Percentiles rank a stretch among this genome's conserved stretches.
Evolutionary conservation across 257 asterid species (phyloP).

Genomic region (Forsythia suspensa): DNA sequence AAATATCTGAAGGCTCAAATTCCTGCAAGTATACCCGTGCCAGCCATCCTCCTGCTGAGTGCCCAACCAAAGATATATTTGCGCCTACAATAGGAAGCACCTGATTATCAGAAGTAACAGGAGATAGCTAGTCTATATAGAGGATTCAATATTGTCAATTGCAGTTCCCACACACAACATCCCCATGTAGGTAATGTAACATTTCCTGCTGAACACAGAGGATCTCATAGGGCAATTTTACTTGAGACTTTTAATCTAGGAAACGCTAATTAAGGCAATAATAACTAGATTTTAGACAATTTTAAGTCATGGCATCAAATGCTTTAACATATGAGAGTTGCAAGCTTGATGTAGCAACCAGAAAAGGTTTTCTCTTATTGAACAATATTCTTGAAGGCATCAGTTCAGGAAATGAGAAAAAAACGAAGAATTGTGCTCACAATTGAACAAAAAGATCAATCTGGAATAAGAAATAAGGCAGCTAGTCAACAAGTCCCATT

Average conservation of each 20-base stretch:
- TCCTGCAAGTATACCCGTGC: conserved; percentile 91
- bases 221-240: conserved; percentile 20
- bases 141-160: not conserved
- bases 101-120: conserved; percentile 23
- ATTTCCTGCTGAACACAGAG: conserved; percentile 31
- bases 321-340: not conserved
- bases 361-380: not conserved
- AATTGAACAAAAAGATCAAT: not conserved
- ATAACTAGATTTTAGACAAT: conserved; percentile 2
- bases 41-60: conserved; percentile 99
- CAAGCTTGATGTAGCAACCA: not conserved
- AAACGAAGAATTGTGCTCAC: not conserved
- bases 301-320: not conserved
- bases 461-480: not conserved
- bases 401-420: not conserved
- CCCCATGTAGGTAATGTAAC: conserved; percentile 15
- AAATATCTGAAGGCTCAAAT: conserved; percentile 58
- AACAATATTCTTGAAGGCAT: not conserved
- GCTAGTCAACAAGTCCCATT: not conserved
- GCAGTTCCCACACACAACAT: conserved; percentile 1
- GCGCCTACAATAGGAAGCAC: conserved; percentile 60
- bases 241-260: not conserved
- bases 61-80: conserved; percentile 75
- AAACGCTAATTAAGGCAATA: not conserved
- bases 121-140: not conserved